These are phyloP conservation scores for Skeletonema grethae DNA, from an alignment of 108 stramenopile species.

Conservation along the genomic window DNA sequence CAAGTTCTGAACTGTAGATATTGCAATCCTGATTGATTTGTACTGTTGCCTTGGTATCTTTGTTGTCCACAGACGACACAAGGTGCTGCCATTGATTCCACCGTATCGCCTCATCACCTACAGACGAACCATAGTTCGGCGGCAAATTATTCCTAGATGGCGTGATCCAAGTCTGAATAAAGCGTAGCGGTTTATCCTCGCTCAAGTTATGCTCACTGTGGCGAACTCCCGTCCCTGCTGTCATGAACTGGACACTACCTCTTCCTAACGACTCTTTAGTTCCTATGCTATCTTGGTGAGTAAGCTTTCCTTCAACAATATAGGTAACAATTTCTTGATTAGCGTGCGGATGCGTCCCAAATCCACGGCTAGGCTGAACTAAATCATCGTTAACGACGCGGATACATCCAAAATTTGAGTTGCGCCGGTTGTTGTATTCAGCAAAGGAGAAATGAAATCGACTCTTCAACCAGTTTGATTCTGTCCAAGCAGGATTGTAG, in stretches of 20 bases:
- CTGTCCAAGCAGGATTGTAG: constrained; percentile 55
- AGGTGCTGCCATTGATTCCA: constrained; percentile 66
- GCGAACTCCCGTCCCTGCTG: constrained; percentile 73
- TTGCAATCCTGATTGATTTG: constrained; percentile 73
- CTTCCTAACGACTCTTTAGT: constrained; percentile 71
- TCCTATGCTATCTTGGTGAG: constrained; percentile 77
- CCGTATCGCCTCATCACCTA: background rate
- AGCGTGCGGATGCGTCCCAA: constrained; percentile 76
- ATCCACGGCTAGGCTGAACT: constrained; percentile 77
- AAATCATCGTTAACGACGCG: constrained; percentile 88
- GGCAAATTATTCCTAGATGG: constrained; percentile 51
- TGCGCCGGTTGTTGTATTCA: constrained; percentile 64
- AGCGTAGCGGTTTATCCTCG: constrained; percentile 63
- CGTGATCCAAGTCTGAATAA: constrained; percentile 88
- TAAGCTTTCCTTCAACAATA: constrained; percentile 56
- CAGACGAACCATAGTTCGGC: constrained; percentile 72
- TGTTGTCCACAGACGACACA: constrained; percentile 50
- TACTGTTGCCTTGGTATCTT: constrained; percentile 50
- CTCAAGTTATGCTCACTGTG: constrained; percentile 74
- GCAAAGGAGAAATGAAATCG: constrained; percentile 89
- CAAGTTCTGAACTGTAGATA: constrained; percentile 67
- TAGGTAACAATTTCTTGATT: constrained; percentile 80
- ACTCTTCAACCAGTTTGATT: constrained; percentile 79
- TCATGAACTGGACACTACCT: constrained; percentile 83
- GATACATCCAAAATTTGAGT: constrained; percentile 72